phyloP scores from a whole-genome alignment of 2,329 filamentous ascomycete genomes.

The Cryphonectria naterciae region DNA sequence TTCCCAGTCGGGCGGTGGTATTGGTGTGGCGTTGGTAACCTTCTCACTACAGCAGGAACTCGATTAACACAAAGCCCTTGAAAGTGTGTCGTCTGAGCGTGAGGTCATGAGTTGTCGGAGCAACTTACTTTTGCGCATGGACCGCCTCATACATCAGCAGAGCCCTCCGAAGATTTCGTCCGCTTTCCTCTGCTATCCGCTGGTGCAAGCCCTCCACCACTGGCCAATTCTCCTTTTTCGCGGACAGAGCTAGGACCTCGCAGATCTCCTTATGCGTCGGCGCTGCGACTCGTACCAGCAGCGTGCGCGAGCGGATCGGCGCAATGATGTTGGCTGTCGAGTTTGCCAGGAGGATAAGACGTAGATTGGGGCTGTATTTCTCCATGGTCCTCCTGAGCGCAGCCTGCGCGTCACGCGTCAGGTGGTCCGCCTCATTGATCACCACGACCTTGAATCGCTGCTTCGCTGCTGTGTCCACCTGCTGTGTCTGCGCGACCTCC shows the following conservation, averaged over 20 bases:
- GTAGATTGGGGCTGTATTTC: slow-evolving; percentile 95
- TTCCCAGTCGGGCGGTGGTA: slow-evolving; percentile 97
- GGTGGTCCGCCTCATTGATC: slow-evolving; percentile 96
- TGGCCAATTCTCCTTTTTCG: slow-evolving; percentile 84
- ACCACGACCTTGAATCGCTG: slow-evolving; percentile 98
- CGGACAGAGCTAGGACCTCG: slow-evolving; percentile 69
- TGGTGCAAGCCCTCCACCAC: slow-evolving; percentile 74
- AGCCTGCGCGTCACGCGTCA: slow-evolving; percentile 92
- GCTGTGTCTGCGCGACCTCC: slow-evolving; percentile 97
- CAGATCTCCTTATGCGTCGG: slow-evolving; percentile 87
- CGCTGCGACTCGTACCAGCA: slow-evolving; percentile 89
- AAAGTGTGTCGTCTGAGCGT: neutral
- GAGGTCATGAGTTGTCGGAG: neutral
- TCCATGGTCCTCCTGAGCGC: slow-evolving; percentile 96
- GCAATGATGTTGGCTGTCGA: slow-evolving; percentile 98
- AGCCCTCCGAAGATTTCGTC: slow-evolving; percentile 85
- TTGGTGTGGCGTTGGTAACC: slow-evolving; percentile 82
- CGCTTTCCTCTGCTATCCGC: slow-evolving; percentile 87
- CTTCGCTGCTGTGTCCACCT: slow-evolving; percentile 89
- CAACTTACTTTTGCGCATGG: slow-evolving; percentile 88
- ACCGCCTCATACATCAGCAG: slow-evolving; percentile 97
- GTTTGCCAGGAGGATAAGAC: slow-evolving; percentile 90
- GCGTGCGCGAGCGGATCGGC: slow-evolving; percentile 89
- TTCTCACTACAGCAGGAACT: slow-evolving; percentile 68
- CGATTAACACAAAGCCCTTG: slow-evolving; percentile 18